A percentile compares a stretch with the other conserved stretches of the same genome.
Conservation (phyloP, 129 eudicot genomes). For the Tagetes patula region DNA sequence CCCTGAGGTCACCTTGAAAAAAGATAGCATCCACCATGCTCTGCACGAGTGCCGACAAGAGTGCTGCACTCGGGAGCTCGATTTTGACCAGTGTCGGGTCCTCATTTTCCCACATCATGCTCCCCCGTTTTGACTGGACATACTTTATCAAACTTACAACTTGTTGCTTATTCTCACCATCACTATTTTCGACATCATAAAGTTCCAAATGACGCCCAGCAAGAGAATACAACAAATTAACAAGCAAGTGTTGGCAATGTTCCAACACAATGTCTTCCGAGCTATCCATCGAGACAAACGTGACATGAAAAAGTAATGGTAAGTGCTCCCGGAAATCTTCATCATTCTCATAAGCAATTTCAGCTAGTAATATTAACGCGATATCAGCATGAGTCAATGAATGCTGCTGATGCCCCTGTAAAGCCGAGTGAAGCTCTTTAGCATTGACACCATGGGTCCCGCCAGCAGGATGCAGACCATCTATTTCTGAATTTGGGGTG, state of each 20-base stretch:
- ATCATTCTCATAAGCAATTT: constrained; percentile 94
- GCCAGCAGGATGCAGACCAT: constrained; percentile 67
- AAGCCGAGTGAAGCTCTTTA: constrained; percentile 95
- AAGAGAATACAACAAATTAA: constrained; percentile 86
- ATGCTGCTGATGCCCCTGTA: constrained; percentile 98
- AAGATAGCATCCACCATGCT: constrained; percentile 99
- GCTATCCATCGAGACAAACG: constrained; percentile 97
- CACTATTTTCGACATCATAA: constrained; percentile 88
- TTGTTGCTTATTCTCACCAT: constrained; percentile 97
- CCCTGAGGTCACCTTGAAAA: constrained; percentile 94
- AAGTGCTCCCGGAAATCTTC: constrained; percentile 95
- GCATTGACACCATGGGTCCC: constrained; percentile 79
- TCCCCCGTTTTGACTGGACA: constrained; percentile 95
- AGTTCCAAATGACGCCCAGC: constrained; percentile 99
- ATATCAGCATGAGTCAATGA: constrained; percentile 92
- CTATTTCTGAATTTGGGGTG: constrained; percentile 97
- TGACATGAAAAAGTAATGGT: constrained; percentile 91
- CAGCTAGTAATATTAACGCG: constrained; percentile 87
- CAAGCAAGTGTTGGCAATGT: constrained; percentile 97
- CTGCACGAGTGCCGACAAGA: constrained; percentile 93
- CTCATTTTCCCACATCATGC: constrained; percentile 99
- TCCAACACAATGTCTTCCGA: constrained; percentile 96
- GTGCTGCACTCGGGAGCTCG: constrained; percentile 99
- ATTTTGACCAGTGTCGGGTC: constrained; percentile 83
- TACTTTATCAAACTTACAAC: constrained; percentile 92